Percentiles rank a stretch among this genome's conserved stretches.
phyloP scores from a whole-genome alignment of 352 stramenopile genomes.

The Phytophthora pluvialis region DNA sequence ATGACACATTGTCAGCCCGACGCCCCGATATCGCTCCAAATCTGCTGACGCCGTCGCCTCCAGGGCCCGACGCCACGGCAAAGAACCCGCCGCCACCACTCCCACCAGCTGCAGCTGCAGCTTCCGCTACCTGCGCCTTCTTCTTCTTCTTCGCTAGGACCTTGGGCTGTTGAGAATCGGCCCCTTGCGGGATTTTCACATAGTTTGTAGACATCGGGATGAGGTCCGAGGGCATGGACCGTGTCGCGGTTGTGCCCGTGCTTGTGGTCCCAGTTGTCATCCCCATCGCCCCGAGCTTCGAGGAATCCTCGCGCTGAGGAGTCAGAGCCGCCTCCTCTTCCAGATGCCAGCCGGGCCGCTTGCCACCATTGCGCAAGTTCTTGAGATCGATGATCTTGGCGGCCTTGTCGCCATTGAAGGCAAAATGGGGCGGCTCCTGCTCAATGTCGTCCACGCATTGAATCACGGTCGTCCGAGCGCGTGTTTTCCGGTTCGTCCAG shows the following conservation, averaged over 20 bases:
- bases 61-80: no score
- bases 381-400: constrained; percentile 47
- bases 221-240: constrained; percentile 27
- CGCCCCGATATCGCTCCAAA: constrained; percentile 9
- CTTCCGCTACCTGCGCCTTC: neutral
- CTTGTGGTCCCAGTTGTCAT: constrained; percentile 28
- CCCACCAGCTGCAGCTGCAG: constrained; percentile 1
- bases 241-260: constrained; percentile 30
- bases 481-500: constrained; percentile 29
- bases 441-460: constrained; percentile 33
- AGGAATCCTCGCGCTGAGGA: constrained; percentile 12
- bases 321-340: constrained; percentile 5
- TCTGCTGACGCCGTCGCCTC: constrained; percentile 8
- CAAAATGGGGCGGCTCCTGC: constrained; percentile 17
- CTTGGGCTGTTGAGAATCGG: neutral
- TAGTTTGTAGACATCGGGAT: constrained; percentile 18
- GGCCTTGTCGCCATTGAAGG: constrained; percentile 12
- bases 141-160: constrained; percentile 9
- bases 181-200: constrained; percentile 17
- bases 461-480: constrained; percentile 41
- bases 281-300: constrained; percentile 15
- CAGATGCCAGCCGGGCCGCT: constrained; percentile 17
- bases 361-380: constrained; percentile 25
- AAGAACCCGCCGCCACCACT: no score
- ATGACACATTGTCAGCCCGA: constrained; percentile 33